Evolutionary conservation across 768 basidiomycete species (phyloP), one percentile per base, ranked within the genome.

Genomic region (Termitomyces sp.): DNA sequence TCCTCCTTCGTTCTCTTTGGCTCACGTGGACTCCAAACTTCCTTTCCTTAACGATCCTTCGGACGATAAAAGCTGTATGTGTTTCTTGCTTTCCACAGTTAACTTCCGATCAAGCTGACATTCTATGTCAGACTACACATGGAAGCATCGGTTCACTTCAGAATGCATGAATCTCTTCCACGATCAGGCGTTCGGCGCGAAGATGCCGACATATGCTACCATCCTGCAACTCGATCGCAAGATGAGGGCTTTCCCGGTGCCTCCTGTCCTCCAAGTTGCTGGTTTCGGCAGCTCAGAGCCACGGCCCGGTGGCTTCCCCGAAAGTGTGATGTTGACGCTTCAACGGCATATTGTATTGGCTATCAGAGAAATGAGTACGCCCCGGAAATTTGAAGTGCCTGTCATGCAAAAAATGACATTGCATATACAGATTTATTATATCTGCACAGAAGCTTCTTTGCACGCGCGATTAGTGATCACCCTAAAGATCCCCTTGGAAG

Each of bases 401-500:
- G 32, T 24, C 22, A 24, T 27, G 44, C 2, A 26, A 12, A n/a
- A 36, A 5, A 20, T 57, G 41, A 41, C 31, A 9, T n/a, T 29
- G n/a, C 58, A 51, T 41, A 1, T 34, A 18, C 64, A 88, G 87
- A 85, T 69, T 75, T 88, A 34, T 72, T 88, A 18, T 88, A 88
- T 68, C 74, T 88, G 37, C 87, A 88, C 64, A 78, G 87, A 61
- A 85, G 83, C 66, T 88, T 87, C 72, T 88, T 88, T 61, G 87
- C 87, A 26, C 79, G 85, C 44, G 87, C 87, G 3, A 80, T 88
- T 57, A 85, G 81, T 63, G 87, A 88, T 64, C 84, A 86, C 65
- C 86, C 86, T 32, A 86, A 85, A 64, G 87, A 88, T 63, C 87
- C 87, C 27, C 74, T 88, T 34, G 86, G 85, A 12, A 87, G 85